Evolutionary conservation across 768 basidiomycete genomes (phyloP), one percentile per base, ranked within the genome.

Genomic region (Russula vinacea): DNA sequence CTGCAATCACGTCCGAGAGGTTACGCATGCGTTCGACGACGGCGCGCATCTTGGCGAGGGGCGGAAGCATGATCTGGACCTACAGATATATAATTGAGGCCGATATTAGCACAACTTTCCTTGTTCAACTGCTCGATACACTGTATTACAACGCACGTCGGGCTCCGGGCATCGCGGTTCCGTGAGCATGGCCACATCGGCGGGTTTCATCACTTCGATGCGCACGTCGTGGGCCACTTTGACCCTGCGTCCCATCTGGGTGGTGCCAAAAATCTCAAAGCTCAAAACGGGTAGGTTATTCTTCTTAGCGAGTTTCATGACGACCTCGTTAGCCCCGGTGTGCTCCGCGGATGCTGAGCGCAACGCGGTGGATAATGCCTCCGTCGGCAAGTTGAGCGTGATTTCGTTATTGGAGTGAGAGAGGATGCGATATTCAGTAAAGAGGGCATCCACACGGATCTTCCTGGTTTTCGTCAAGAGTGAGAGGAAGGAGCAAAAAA

Each of bases 141-240:
- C 35, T 35, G 35, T 13, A 35, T 39, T 17, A 33, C 6, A 16
- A 77, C 83, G 68, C 68, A 92, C 93, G 64, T 94, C 89, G 17
- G 92, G 90, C 35, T 89, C 87, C 1, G 93, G 93, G 71, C 92
- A 94, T 68, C 90, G 73, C 1, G 93, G 93, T 72, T 94, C 93
- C 32, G 77, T 80, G 60, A 94, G 79, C 65, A 79, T 83, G 22
- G 82, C 85, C 13, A 90, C 83, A 62, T 94, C 93, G 0, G 78
- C 76, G 1, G 88, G 88, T 62, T 84, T 84, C 83, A 92, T 81
- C 10, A 95, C 86, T 56, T 89, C 89, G 62, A 94, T 89, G 68
- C 83, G 81, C 33, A 94, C 89, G 70, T 94, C 92, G 71, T 95
- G 92, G 0, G 83, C 78, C 24, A 94, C 83, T 51, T 82, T 80